A percentile compares a stretch with the other conserved stretches of the same genome.
Conservation (phyloP, 2,329 filamentous ascomycete genomes). For the Leptographium wingfieldii region DNA sequence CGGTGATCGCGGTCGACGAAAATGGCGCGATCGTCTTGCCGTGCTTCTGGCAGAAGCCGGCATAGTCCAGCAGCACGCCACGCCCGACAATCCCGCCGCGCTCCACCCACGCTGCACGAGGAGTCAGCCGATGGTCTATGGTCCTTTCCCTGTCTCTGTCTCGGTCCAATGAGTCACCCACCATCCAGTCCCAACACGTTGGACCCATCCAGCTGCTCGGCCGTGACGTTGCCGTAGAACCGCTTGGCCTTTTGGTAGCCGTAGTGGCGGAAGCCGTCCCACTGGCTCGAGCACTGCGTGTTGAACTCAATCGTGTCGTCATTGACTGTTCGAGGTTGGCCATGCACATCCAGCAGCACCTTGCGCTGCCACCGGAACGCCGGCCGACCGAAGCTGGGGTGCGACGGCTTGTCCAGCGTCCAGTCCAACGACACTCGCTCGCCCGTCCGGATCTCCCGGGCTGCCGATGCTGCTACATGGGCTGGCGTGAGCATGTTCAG, state of each 20-base stretch:
- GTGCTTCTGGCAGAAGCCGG: constrained; percentile 7
- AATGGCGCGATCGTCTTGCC: constrained; percentile 7
- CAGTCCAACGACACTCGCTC: constrained; percentile 46
- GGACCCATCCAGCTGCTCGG: constrained; percentile 5
- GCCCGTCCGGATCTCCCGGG: constrained; percentile 41
- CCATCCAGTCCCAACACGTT: constrained; percentile 8
- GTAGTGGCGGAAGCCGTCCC: constrained; percentile 35
- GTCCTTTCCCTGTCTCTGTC: not conserved
- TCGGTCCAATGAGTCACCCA: not conserved
- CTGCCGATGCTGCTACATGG: constrained; percentile 16
- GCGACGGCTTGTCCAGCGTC: constrained; percentile 31
- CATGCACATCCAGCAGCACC: constrained; percentile 5
- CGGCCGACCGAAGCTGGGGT: constrained; percentile 30
- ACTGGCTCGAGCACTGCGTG: constrained; percentile 34
- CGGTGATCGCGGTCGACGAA: constrained; percentile 12
- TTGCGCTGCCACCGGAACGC: constrained; percentile 29
- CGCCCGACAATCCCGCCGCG: constrained; percentile 29
- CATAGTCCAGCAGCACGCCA: constrained; percentile 33
- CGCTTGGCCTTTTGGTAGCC: constrained; percentile 9
- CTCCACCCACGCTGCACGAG: constrained; percentile 9
- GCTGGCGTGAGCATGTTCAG: constrained; percentile 15
- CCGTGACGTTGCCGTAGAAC: constrained; percentile 8
- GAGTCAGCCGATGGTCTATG: not conserved
- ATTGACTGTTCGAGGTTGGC: constrained; percentile 30
- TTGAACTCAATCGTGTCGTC: constrained; percentile 31